These are phyloP conservation scores for Gossypium thurberi DNA, from an alignment of 345 rosid genomes.

Conservation along the genomic window DNA sequence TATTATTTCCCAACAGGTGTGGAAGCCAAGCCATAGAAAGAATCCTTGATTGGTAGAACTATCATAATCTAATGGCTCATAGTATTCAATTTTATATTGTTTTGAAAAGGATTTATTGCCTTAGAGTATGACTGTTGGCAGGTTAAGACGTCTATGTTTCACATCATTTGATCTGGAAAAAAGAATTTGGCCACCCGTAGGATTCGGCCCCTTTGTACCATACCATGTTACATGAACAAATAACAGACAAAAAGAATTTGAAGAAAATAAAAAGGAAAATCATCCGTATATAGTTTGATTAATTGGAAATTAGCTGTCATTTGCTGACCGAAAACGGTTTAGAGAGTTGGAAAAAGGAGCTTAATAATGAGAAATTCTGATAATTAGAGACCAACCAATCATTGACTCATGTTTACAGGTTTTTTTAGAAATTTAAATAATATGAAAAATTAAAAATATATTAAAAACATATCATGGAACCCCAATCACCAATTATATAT, in stretches of 20 bases:
- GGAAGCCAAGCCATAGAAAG: background rate
- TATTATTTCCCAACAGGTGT: background rate
- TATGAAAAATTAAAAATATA: background rate
- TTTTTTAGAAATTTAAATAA: background rate
- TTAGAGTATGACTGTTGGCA: background rate
- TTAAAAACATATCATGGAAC: background rate
- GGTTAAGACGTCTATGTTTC: background rate
- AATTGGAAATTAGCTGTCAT: too few species aligned
- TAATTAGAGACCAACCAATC: background rate
- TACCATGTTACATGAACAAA: background rate
- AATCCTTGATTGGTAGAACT: background rate
- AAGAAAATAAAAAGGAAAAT: background rate
- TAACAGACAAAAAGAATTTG: background rate
- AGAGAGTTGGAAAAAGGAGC: too few species aligned
- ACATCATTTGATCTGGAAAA: background rate
- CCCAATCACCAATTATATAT: background rate
- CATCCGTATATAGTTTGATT: background rate
- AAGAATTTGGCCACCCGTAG: background rate
- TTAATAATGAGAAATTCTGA: background rate
- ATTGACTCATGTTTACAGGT: background rate
- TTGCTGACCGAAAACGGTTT: too few species aligned
- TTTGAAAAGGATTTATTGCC: background rate
- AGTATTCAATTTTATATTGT: background rate
- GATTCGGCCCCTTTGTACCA: background rate
- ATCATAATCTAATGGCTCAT: background rate